Percentiles rank a stretch among this genome's conserved stretches.
Evolutionary conservation across 352 stramenopile genomes (phyloP).

Genomic region (Phytophthora palmivora): DNA sequence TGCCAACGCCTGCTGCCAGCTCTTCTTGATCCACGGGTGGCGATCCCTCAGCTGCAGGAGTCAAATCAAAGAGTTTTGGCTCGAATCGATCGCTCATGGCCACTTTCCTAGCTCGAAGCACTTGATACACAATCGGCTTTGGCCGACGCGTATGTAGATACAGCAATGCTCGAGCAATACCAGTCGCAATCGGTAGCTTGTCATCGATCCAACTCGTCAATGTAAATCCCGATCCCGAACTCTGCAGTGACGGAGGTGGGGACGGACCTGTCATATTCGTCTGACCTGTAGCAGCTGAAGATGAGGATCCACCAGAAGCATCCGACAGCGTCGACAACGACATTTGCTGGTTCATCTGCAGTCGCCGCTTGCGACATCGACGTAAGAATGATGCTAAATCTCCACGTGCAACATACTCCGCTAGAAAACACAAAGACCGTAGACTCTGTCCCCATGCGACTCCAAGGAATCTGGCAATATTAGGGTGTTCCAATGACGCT

Average conservation of each 20-base stretch:
- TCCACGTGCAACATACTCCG: conserved; percentile 23
- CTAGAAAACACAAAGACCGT: conserved; percentile 29
- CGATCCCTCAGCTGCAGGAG: conserved; percentile 22
- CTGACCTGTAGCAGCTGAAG: conserved; percentile 4
- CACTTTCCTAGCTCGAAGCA: conserved; percentile 36
- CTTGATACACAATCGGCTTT: conserved; percentile 27
- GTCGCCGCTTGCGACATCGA: conserved; percentile 19
- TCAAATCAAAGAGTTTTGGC: conserved; percentile 35
- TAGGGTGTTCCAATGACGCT: conserved; percentile 58
- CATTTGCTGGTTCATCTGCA: conserved; percentile 16
- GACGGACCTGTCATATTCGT: conserved; percentile 13
- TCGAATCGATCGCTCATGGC: conserved; percentile 30
- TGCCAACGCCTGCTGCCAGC: conserved; percentile 31
- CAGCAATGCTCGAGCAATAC: conserved; percentile 23
- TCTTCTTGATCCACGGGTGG: conserved; percentile 31
- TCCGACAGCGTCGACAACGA: conserved; percentile 31
- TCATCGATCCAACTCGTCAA: conserved; percentile 32
- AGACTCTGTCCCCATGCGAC: conserved; percentile 53
- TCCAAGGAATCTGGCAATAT: conserved; percentile 66
- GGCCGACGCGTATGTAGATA: conserved; percentile 35
- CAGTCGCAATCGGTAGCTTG: conserved; percentile 34
- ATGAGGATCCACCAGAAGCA: conserved; percentile 4
- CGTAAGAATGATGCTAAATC: conserved; percentile 32
- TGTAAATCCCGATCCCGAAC: conserved; percentile 24
- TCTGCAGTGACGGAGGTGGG: conserved; percentile 23